A percentile compares a stretch with the other conserved stretches of the same genome.
These are phyloP conservation scores for Suillus fuscotomentosus DNA, from an alignment of 768 basidiomycete genomes.

Conservation along the genomic window DNA sequence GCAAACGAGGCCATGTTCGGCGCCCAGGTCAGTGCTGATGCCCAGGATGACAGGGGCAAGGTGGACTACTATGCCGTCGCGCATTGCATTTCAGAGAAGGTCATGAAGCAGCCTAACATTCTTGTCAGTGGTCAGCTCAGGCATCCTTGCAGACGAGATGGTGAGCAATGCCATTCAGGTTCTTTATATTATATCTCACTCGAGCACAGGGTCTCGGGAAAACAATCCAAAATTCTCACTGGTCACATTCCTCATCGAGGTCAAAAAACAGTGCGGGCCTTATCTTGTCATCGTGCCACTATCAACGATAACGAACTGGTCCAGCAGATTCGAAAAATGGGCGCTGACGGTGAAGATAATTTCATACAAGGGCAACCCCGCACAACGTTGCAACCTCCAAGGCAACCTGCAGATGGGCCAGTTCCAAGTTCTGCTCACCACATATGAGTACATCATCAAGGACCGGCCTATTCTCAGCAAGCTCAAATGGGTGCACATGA, in stretches of 20 bases:
- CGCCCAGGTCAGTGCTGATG: conserved; percentile 67
- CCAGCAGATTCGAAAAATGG: conserved; percentile 96
- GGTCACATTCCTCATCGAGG: conserved; percentile 91
- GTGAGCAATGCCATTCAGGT: conserved; percentile 34
- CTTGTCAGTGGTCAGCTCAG: conserved; percentile 88
- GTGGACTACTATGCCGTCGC: conserved; percentile 97
- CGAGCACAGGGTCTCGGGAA: conserved; percentile 85
- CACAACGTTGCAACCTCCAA: conserved; percentile 76
- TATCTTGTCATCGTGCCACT: conserved; percentile 95
- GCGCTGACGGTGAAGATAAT: conserved; percentile 78
- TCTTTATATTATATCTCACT: conserved; percentile 11
- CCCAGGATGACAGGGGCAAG: conserved; percentile 62
- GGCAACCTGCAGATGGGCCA: conserved; percentile 72
- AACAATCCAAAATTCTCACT: conserved; percentile 92
- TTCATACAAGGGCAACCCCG: conserved; percentile 90
- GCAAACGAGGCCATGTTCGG: conserved; percentile 90
- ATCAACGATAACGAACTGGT: conserved; percentile 97
- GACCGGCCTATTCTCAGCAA: conserved; percentile 88
- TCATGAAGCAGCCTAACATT: conserved; percentile 69
- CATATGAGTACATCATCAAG: conserved; percentile 97
- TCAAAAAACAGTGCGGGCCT: conserved; percentile 84
- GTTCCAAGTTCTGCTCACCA: conserved; percentile 92
- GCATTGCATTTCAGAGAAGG: conserved; percentile 86
- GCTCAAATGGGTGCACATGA: conserved; percentile 97
- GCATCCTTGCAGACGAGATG: conserved; percentile 96